phyloP scores from a whole-genome alignment of 1,284 basidiomycete species.

The Afroboletus lepidellus region DNA sequence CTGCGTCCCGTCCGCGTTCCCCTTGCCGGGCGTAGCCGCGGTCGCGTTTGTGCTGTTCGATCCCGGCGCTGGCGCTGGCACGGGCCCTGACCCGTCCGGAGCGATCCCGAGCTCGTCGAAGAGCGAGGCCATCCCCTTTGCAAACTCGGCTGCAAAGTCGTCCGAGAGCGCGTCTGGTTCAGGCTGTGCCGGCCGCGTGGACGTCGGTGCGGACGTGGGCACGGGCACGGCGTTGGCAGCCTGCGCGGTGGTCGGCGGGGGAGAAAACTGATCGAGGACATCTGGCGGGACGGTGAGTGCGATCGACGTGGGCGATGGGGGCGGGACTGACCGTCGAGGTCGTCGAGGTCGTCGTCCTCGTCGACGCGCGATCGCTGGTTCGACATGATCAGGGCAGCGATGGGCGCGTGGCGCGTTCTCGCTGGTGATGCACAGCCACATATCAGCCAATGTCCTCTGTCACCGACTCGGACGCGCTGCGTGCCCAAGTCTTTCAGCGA shows the following conservation, averaged over 20 bases:
- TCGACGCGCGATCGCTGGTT: conserved; percentile 24
- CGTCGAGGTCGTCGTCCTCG: conserved; percentile 69
- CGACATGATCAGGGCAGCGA: neutral
- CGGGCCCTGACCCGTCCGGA: neutral
- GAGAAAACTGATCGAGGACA: conserved; percentile 53
- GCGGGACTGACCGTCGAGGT: conserved; percentile 61
- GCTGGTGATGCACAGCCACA: neutral
- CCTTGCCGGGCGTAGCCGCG: neutral
- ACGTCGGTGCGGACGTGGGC: conserved; percentile 27
- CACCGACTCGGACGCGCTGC: conserved; percentile 10
- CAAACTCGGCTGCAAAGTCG: conserved; percentile 53
- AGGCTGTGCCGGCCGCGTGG: conserved; percentile 29
- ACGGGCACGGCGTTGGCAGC: conserved; percentile 18
- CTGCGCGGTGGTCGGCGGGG: conserved; percentile 8
- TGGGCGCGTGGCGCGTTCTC: no score
- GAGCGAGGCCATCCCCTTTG: conserved; percentile 82
- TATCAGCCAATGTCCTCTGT: neutral
- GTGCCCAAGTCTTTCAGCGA: conserved; percentile 58
- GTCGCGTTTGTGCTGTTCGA: conserved; percentile 16
- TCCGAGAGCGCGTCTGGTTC: conserved; percentile 20
- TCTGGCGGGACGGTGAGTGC: conserved; percentile 37
- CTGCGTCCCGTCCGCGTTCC: no score
- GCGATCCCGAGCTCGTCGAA: conserved; percentile 64
- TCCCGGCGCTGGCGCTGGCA: neutral
- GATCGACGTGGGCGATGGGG: neutral